Conservation (phyloP, 768 basidiomycete species). For the Leccinum variicolor region DNA sequence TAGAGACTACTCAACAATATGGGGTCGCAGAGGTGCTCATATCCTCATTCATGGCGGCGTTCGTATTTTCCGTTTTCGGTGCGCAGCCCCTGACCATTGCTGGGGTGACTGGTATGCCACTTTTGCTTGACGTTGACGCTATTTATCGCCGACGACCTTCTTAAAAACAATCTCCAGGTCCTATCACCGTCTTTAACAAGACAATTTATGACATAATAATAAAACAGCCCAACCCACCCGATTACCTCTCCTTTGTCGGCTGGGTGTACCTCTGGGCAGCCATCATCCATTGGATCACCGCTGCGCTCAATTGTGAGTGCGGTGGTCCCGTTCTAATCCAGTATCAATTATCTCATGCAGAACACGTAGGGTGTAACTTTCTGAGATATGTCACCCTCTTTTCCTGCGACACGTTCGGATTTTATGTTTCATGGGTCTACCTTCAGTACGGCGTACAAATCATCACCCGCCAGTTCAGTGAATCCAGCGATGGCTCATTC, state of each 20-base stretch:
- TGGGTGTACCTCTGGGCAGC: slow-evolving; percentile 95
- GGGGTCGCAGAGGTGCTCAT: slow-evolving; percentile 85
- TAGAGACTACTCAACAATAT: slow-evolving; percentile 87
- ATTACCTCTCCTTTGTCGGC: slow-evolving; percentile 83
- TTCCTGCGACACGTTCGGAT: slow-evolving; percentile 90
- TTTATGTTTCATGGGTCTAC: slow-evolving; percentile 90
- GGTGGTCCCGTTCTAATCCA: background rate
- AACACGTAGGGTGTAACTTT: slow-evolving; percentile 66
- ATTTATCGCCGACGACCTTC: background rate
- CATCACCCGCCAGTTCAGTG: slow-evolving; percentile 64
- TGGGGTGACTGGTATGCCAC: slow-evolving; percentile 72
- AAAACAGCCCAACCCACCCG: slow-evolving; percentile 53
- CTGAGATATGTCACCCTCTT: slow-evolving; percentile 86
- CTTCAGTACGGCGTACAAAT: slow-evolving; percentile 89
- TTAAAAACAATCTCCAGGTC: slow-evolving; percentile 44
- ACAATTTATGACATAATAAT: slow-evolving; percentile 78
- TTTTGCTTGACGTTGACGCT: background rate
- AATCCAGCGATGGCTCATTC: slow-evolving; percentile 44
- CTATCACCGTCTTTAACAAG: slow-evolving; percentile 92
- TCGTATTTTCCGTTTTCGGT: slow-evolving; percentile 81
- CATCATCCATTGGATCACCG: slow-evolving; percentile 80
- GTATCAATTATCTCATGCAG: background rate
- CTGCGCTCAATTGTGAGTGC: slow-evolving; percentile 66
- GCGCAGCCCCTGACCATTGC: slow-evolving; percentile 91
- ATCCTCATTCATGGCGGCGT: slow-evolving; percentile 85